These are phyloP conservation scores for Ascodesmis nigricans DNA, from an alignment of 495 filamentous ascomycete genomes.

Conservation along the genomic window DNA sequence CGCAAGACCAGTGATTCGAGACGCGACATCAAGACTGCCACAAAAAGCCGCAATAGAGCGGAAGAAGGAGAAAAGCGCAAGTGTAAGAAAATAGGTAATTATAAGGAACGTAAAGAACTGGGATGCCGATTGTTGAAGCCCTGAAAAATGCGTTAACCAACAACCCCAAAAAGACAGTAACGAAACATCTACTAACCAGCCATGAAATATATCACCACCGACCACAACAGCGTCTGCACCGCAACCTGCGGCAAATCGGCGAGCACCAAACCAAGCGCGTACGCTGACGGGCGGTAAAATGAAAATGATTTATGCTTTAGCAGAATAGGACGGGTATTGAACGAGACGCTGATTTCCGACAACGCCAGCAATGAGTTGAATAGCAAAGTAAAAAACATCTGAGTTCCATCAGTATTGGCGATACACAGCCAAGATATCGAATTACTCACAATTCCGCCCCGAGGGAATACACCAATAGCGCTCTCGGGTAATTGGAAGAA, in stretches of 20 bases:
- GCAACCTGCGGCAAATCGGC: constrained; percentile 54
- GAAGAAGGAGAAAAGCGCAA: constrained; percentile 65
- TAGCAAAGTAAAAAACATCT: constrained; percentile 54
- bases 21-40: constrained; percentile 41
- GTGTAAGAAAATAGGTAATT: constrained; percentile 36
- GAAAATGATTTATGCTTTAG: constrained; percentile 68
- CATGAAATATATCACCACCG: constrained; percentile 64
- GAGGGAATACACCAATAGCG: constrained; percentile 30
- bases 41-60: constrained; percentile 45
- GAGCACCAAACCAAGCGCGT: constrained; percentile 52
- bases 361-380: constrained; percentile 66
- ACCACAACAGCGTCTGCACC: constrained; percentile 47
- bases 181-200: constrained; percentile 10
- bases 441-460: constrained; percentile 30
- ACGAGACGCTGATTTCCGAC: constrained; percentile 50
- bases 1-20: constrained; percentile 38
- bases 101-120: constrained; percentile 68
- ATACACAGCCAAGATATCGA: not conserved
- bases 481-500: constrained; percentile 49
- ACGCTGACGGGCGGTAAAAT: constrained; percentile 65
- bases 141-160: constrained; percentile 12
- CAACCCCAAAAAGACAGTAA: too few species aligned
- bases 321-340: constrained; percentile 47
- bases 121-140: constrained; percentile 42
- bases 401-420: constrained; percentile 26